Evolutionary conservation across 495 filamentous ascomycete species (phyloP).

Genomic region (Aspergillus cristatus): DNA sequence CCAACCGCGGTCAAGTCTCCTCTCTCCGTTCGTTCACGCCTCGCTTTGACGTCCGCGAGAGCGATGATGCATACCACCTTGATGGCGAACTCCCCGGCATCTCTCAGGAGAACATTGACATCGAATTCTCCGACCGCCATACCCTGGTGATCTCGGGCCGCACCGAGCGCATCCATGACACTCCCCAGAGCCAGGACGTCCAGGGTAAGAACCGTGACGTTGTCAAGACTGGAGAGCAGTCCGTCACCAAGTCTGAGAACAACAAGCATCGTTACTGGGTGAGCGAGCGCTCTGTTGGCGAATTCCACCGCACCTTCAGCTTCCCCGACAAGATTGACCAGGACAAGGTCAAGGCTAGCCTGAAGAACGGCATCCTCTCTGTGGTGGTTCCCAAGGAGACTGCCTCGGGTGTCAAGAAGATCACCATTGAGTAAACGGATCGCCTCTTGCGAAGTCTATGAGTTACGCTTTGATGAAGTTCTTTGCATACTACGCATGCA

Average conservation of each 20-base stretch:
- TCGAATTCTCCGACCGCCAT: conserved; percentile 77
- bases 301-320: conserved; percentile 73
- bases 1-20: conserved; percentile 10
- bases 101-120: conserved; percentile 65
- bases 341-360: conserved; percentile 63
- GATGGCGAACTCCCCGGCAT: conserved; percentile 86
- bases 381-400: conserved; percentile 72
- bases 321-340: conserved; percentile 73
- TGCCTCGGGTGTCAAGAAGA: conserved; percentile 42
- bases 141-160: conserved; percentile 70
- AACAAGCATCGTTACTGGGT: conserved; percentile 63
- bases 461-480: too few relatives aligned
- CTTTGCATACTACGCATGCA: too few relatives aligned
- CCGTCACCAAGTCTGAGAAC: conserved; percentile 15
- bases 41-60: conserved; percentile 77
- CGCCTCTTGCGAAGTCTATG: too few relatives aligned
- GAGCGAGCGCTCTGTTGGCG: conserved; percentile 70
- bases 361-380: conserved; percentile 72
- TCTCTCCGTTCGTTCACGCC: conserved; percentile 50
- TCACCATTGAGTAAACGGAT: conserved; percentile 55
- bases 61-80: conserved; percentile 61
- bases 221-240: conserved; percentile 6
- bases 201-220: too few relatives aligned
- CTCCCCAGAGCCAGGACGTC: conserved; percentile 18
- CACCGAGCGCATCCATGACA: conserved; percentile 37